These are phyloP conservation scores for Hawksworthiomyces lignivorus DNA, from an alignment of 2,329 filamentous ascomycete genomes.

Conservation along the genomic window DNA sequence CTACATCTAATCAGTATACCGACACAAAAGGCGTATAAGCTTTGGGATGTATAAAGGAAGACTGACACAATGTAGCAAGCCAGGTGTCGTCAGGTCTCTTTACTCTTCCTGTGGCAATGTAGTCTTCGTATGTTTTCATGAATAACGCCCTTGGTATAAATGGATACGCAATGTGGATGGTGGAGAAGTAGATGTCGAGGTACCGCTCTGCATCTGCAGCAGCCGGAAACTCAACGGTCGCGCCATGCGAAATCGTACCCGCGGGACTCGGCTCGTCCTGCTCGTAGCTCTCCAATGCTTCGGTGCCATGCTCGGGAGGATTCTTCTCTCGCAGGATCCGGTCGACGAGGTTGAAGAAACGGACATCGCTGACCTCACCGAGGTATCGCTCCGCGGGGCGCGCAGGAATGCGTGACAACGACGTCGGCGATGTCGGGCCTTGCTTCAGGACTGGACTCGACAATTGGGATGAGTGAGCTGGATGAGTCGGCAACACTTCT, in stretches of 20 bases:
- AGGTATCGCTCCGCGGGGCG: constrained; percentile 21
- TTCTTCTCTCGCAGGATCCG: constrained; percentile 14
- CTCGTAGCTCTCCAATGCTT: constrained; percentile 18
- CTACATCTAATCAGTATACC: constrained; percentile 2
- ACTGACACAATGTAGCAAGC: constrained; percentile 12
- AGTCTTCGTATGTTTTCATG: constrained; percentile 4
- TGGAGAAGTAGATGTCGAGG: constrained; percentile 22
- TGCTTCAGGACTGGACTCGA: background rate
- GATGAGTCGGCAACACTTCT: too few species aligned
- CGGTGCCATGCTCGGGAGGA: background rate
- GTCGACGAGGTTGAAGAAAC: constrained; percentile 28
- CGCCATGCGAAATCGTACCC: background rate
- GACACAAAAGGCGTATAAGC: background rate
- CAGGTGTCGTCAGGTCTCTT: constrained; percentile 1
- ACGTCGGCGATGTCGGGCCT: background rate
- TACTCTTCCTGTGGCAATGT: background rate
- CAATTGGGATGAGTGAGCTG: too few species aligned
- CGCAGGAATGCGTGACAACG: background rate
- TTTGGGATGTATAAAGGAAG: too few species aligned
- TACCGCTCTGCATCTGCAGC: constrained; percentile 8
- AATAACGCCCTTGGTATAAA: constrained; percentile 22
- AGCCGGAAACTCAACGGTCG: constrained; percentile 4
- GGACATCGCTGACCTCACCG: constrained; percentile 30
- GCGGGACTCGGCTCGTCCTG: constrained; percentile 6
- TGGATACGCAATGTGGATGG: constrained; percentile 28